phyloP scores from a whole-genome alignment of 2,329 filamentous ascomycete genomes.

The Arthrobotrys iridis region DNA sequence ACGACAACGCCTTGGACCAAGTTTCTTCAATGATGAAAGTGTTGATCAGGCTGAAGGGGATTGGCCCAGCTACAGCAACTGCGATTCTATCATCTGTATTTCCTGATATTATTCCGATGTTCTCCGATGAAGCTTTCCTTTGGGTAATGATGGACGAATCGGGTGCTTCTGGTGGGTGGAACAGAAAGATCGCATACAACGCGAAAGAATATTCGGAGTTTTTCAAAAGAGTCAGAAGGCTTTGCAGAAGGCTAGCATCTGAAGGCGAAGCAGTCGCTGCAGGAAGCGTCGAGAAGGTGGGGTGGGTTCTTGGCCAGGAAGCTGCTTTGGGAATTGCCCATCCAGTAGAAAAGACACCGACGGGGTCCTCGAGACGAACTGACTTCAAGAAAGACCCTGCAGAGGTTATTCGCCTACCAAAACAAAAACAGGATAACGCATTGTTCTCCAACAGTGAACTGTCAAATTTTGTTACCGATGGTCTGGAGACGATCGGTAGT shows the following conservation, averaged over 20 bases:
- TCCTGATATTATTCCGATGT: slow-evolving; percentile 73
- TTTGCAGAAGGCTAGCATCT: slow-evolving; percentile 32
- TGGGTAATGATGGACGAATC: slow-evolving; percentile 72
- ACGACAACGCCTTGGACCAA: slow-evolving; percentile 58
- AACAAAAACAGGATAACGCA: slow-evolving; percentile 13
- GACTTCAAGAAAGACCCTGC: neutral
- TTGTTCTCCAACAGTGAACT: slow-evolving; percentile 32
- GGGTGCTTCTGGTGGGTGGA: slow-evolving; percentile 63
- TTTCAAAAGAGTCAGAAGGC: slow-evolving; percentile 58
- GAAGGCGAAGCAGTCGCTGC: slow-evolving; percentile 21
- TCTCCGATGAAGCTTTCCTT: slow-evolving; percentile 80
- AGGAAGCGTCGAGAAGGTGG: slow-evolving; percentile 44
- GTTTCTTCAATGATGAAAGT: slow-evolving; percentile 65
- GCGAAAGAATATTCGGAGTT: slow-evolving; percentile 74
- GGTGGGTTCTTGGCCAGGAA: slow-evolving; percentile 48
- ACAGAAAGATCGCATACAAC: slow-evolving; percentile 73
- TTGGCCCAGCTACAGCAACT: slow-evolving; percentile 82
- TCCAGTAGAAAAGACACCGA: neutral
- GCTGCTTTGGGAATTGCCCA: slow-evolving; percentile 17
- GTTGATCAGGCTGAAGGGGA: slow-evolving; percentile 73
- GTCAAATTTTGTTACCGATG: slow-evolving; percentile 31
- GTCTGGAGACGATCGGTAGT: slow-evolving; percentile 36
- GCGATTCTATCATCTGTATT: slow-evolving; percentile 75
- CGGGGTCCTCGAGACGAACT: neutral
- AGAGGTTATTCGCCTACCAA: neutral